A percentile compares a stretch with the other conserved stretches of the same genome.
These are phyloP conservation scores for Sorghum bicolor DNA, from an alignment of 176 grass and related monocot genomes.

Conservation along the genomic window DNA sequence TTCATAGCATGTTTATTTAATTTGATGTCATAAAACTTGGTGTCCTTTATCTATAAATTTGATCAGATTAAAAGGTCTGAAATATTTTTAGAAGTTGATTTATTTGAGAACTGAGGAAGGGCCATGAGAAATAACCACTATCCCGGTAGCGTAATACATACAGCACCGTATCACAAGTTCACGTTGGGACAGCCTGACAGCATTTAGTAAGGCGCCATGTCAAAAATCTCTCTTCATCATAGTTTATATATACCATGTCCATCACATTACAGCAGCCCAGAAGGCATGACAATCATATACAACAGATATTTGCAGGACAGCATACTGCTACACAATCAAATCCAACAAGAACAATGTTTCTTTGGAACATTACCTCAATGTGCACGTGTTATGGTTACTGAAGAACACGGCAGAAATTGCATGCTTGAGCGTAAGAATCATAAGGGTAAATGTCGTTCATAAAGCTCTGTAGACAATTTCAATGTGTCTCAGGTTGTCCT, in stretches of 20 bases:
- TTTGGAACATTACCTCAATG: neutral
- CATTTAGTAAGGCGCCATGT: neutral
- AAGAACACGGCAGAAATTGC: neutral
- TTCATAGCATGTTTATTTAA: no score
- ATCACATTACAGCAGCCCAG: neutral
- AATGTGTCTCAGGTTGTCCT: neutral
- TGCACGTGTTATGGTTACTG: neutral
- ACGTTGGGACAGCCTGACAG: neutral
- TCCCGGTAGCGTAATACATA: no score
- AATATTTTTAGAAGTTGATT: no score
- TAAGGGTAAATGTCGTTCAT: neutral
- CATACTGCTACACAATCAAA: neutral
- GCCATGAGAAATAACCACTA: no score
- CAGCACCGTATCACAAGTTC: neutral
- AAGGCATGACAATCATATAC: neutral
- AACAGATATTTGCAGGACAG: neutral
- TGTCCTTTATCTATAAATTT: no score
- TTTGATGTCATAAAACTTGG: no score
- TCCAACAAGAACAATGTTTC: neutral
- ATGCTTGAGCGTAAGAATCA: neutral
- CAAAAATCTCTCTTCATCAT: neutral
- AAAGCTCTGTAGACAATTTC: conserved; percentile 26
- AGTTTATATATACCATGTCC: neutral
- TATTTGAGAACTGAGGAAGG: no score
- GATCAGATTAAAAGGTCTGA: no score